Conservation (phyloP, 441 rosid species). For the Omphalea diandra region DNA sequence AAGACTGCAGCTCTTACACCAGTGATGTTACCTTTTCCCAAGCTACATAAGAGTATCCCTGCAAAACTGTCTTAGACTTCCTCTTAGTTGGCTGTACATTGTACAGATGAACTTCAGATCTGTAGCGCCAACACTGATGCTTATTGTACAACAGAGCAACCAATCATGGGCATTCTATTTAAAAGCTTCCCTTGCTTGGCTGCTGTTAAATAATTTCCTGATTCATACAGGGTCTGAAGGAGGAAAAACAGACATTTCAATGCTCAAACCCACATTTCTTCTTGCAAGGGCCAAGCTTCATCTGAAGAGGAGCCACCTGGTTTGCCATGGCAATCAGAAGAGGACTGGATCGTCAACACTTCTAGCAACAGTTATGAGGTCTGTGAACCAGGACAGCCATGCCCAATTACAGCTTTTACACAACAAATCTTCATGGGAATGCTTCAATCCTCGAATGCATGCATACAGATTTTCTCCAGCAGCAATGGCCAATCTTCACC, state of each 20-base stretch:
- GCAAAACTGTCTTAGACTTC: conserved; percentile 62
- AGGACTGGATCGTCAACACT: conserved; percentile 31
- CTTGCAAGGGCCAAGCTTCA: conserved; percentile 36
- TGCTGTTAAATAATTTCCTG: conserved; percentile 37
- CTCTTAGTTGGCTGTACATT: conserved; percentile 52
- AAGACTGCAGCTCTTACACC: conserved; percentile 63
- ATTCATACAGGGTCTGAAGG: conserved; percentile 42
- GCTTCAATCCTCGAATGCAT: conserved; percentile 55
- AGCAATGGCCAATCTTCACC: conserved; percentile 93
- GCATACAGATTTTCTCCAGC: conserved; percentile 69
- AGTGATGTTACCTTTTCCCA: conserved; percentile 66
- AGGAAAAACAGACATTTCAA: conserved; percentile 34
- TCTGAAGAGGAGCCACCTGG: conserved; percentile 30
- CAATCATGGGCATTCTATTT: conserved; percentile 31
- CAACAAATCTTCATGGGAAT: conserved; percentile 27
- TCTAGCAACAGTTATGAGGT: conserved; percentile 34
- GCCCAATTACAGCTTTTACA: conserved; percentile 30
- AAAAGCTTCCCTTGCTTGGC: conserved; percentile 37
- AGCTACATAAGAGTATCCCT: conserved; percentile 58
- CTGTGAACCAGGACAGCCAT: conserved; percentile 36
- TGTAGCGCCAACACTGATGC: conserved; percentile 39
- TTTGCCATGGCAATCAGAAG: conserved; percentile 27
- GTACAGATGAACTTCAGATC: conserved; percentile 40
- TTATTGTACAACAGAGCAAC: conserved; percentile 57
- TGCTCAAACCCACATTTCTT: conserved; percentile 34